Conservation (phyloP, 495 filamentous ascomycete species). For the Hypoxylon rickii region DNA sequence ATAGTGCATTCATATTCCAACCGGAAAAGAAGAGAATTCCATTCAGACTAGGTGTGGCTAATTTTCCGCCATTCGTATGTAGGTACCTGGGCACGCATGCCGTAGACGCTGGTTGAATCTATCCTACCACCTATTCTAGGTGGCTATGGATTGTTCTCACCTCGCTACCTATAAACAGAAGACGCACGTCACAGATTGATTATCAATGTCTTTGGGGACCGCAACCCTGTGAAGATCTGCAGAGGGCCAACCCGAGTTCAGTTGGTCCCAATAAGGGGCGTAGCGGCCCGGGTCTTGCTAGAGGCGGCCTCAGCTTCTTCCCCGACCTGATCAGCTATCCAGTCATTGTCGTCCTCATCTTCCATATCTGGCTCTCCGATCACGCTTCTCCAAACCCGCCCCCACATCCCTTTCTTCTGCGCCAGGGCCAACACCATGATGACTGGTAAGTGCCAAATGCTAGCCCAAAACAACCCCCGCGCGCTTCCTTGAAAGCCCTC, state of each 20-base stretch:
- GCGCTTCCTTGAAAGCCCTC: slow-evolving; percentile 82
- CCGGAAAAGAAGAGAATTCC: too few species aligned
- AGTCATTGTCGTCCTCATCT: slow-evolving; percentile 52
- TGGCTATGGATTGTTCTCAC: too few species aligned
- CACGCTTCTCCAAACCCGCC: slow-evolving; percentile 74
- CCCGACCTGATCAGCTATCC: slow-evolving; percentile 46
- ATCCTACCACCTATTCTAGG: too few species aligned
- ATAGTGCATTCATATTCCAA: slow-evolving; percentile 15
- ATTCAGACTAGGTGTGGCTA: too few species aligned
- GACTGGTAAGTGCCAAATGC: slow-evolving; percentile 93
- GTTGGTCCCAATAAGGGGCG: slow-evolving; percentile 14
- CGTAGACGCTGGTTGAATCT: background rate
- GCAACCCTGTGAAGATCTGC: slow-evolving; percentile 4
- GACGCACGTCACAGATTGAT: slow-evolving; percentile 23
- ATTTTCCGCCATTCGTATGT: too few species aligned
- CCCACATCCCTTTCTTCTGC: slow-evolving; percentile 95
- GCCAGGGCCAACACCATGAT: slow-evolving; percentile 88
- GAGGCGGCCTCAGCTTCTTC: slow-evolving; percentile 15
- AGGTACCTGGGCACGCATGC: too few species aligned
- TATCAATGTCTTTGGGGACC: background rate
- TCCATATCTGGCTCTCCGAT: slow-evolving; percentile 59
- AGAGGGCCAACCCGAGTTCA: slow-evolving; percentile 10
- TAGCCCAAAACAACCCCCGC: slow-evolving; percentile 91
- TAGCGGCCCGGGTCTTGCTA: slow-evolving; percentile 10
- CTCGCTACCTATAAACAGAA: too few species aligned